These are phyloP conservation scores for Ceratocystiopsis minuta DNA, from an alignment of 2,329 filamentous ascomycete species.

Conservation along the genomic window DNA sequence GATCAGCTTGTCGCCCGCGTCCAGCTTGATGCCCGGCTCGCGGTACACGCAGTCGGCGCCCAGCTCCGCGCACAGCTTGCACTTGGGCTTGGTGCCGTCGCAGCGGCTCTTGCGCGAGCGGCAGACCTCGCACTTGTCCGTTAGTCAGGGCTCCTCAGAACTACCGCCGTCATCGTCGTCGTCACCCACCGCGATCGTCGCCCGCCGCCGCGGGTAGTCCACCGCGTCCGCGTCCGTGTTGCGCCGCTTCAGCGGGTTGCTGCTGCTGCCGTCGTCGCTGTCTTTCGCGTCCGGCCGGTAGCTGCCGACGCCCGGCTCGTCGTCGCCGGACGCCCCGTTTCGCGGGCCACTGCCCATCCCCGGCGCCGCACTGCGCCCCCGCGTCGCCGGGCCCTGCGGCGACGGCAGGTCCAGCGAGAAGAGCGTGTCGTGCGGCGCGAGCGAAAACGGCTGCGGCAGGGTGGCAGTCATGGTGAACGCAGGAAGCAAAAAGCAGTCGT, in stretches of 20 bases:
- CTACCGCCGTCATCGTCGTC: too few relatives aligned
- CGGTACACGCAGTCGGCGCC: constrained; percentile 72
- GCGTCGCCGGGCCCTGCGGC: too few relatives aligned
- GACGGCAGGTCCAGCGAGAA: not conserved
- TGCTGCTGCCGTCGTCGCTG: constrained; percentile 36
- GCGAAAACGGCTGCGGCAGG: not conserved
- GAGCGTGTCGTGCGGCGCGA: not conserved
- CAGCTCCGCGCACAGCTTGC: constrained; percentile 65
- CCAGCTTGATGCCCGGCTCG: constrained; percentile 72
- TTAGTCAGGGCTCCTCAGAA: not conserved
- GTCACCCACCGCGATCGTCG: constrained; percentile 44
- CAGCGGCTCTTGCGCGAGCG: constrained; percentile 65
- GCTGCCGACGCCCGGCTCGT: too few relatives aligned
- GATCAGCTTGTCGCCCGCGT: constrained; percentile 74
- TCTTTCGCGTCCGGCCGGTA: not conserved
- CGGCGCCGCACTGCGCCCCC: too few relatives aligned
- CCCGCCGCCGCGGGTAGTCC: constrained; percentile 45
- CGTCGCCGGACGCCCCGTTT: too few relatives aligned
- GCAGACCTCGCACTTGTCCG: constrained; percentile 55
- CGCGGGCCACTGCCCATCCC: too few relatives aligned
- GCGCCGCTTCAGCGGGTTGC: constrained; percentile 41
- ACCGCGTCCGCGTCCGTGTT: constrained; percentile 38
- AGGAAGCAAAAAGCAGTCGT: constrained; percentile 17
- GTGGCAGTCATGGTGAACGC: constrained; percentile 13
- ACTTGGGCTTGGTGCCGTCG: constrained; percentile 65